Evolutionary conservation across 257 asterid genomes (phyloP), one percentile per base, ranked within the genome.

Genomic region (Paulownia fortunei): DNA sequence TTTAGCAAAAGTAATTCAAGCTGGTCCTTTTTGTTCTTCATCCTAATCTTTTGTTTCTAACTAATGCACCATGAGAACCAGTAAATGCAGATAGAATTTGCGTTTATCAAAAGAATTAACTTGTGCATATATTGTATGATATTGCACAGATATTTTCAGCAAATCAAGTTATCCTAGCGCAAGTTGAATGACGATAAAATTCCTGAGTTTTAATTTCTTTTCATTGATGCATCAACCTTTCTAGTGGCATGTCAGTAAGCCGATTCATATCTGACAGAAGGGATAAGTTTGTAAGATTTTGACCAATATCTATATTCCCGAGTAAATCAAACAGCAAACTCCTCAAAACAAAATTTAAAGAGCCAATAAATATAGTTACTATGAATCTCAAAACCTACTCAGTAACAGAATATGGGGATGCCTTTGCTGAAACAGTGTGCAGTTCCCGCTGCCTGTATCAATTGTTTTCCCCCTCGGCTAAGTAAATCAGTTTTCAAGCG

Each of bases 321-420:
- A 30, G 76, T 15, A 42, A 42, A 80, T 11, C 74, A 42, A 79
- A 42, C 81, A 24, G 42, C 16, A 4, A 21, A 58, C 10, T 59
- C 36, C 63, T 34, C 54, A 44, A 69, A 64, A 58, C 47, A 10
- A 18, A 74, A 42, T 2, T 18, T 42, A 19, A 27, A 55, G 68
- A 42, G 58, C 47, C 23, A 24, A 9, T 15, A 16, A 55, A 12
- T 11, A 72, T 12, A 41, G n/a, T 11, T 16, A 63, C 36, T 37
- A n/a, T 5, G 41, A 27, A 64, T 13, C 27, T 34, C 72, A 36
- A 55, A 60, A 24, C 15, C 8, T 4, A 34, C 24, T 49, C 4
- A 5, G 36, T 12, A 23, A 49, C 39, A 23, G 32, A 18, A 19
- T 19, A 55, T 61, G 3, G 36, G 41, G 58, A 21, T 73, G 27